Conservation (phyloP, 2,329 filamentous ascomycete species). For the Bipolaris zeicola region DNA sequence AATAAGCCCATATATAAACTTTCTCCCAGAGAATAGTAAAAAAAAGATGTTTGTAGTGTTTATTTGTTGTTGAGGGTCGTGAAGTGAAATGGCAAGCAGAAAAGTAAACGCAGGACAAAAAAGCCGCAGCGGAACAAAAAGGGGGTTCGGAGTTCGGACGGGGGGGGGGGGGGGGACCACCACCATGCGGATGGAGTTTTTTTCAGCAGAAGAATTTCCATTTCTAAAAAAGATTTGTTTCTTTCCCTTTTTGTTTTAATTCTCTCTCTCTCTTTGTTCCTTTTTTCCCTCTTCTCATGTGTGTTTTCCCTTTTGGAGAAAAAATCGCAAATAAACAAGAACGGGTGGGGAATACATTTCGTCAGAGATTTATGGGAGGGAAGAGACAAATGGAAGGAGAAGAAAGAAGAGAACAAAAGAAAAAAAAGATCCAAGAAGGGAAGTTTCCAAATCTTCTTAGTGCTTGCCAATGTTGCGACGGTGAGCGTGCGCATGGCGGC, state of each 20-base stretch:
- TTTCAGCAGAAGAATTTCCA: not conserved
- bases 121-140: not conserved
- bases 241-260: not conserved
- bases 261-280: not conserved
- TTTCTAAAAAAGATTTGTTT: not conserved
- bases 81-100: too few relatives aligned
- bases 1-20: too few relatives aligned
- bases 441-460: not conserved
- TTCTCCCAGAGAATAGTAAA: too few relatives aligned
- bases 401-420: not conserved
- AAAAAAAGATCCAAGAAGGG: not conserved
- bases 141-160: not conserved
- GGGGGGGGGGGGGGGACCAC: too few relatives aligned
- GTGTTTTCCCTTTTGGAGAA: not conserved
- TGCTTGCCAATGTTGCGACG: constrained; percentile 23
- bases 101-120: not conserved
- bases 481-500: constrained; percentile 33
- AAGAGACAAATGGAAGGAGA: not conserved
- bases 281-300: not conserved
- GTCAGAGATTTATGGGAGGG: not conserved
- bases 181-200: not conserved
- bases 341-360: not conserved
- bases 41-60: too few relatives aligned
- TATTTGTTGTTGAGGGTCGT: too few relatives aligned
- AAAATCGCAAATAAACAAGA: not conserved